These are phyloP conservation scores for Apiotrichum gamsii DNA, from an alignment of 1,284 basidiomycete genomes.

Conservation along the genomic window DNA sequence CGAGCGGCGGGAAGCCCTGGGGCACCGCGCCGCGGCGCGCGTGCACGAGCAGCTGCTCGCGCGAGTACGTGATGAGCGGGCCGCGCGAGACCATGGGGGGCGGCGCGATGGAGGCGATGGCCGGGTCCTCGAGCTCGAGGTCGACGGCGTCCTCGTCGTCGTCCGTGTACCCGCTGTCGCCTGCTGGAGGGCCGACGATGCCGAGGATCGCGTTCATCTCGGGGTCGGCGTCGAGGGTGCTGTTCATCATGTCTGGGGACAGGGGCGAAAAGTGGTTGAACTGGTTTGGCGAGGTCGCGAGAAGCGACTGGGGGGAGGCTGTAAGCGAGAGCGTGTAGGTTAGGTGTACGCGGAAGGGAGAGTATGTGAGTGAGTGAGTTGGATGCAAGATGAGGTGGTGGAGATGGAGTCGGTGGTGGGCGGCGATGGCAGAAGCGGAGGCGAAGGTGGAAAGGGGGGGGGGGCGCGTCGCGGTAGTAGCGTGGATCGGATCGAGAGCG, in stretches of 20 bases:
- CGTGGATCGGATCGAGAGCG: too few species aligned
- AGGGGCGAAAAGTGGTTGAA: slow-evolving; percentile 41
- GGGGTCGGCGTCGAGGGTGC: slow-evolving; percentile 21
- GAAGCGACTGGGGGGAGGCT: slow-evolving; percentile 14
- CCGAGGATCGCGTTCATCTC: slow-evolving; percentile 26
- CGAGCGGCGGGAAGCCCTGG: slow-evolving; percentile 5
- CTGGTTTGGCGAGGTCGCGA: slow-evolving; percentile 23
- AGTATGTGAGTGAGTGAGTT: not conserved
- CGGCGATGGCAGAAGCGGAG: not conserved
- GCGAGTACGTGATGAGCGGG: slow-evolving; percentile 11
- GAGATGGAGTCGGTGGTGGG: not conserved
- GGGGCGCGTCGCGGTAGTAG: too few species aligned
- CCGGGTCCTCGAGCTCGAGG: slow-evolving; percentile 29
- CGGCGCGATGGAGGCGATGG: slow-evolving; percentile 17
- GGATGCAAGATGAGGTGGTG: not conserved
- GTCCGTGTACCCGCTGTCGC: not conserved
- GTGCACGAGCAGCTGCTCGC: slow-evolving; percentile 11
- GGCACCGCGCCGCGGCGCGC: slow-evolving; percentile 4
- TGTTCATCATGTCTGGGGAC: slow-evolving; percentile 35
- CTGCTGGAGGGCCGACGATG: slow-evolving; percentile 1
- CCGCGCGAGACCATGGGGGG: slow-evolving; percentile 1
- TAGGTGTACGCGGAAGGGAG: too few species aligned
- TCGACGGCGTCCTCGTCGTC: not conserved
- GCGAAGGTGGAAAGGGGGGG: too few species aligned
- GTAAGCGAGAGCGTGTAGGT: not conserved